These are phyloP conservation scores for Scytalidium sp. DNA, from an alignment of 2,329 filamentous ascomycete genomes.

Conservation along the genomic window DNA sequence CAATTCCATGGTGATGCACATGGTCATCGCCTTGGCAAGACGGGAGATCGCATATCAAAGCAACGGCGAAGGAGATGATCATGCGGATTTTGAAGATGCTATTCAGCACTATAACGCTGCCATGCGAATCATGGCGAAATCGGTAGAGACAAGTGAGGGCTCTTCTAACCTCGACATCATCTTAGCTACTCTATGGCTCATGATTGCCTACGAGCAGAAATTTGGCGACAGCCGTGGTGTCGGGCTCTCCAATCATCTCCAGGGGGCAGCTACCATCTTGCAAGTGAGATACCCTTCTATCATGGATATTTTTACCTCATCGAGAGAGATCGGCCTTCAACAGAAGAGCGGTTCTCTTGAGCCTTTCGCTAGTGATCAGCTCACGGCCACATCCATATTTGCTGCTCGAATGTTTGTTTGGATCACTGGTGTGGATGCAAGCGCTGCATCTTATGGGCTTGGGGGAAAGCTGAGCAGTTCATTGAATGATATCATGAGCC, in stretches of 20 bases:
- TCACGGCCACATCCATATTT: slow-evolving; percentile 27
- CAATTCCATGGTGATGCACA: slow-evolving; percentile 34
- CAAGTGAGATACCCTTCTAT: slow-evolving; percentile 16
- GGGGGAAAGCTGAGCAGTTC: slow-evolving; percentile 30
- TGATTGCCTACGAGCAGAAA: slow-evolving; percentile 36
- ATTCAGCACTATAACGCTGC: slow-evolving; percentile 30
- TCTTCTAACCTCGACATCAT: slow-evolving; percentile 28
- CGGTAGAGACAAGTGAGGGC: slow-evolving; percentile 17
- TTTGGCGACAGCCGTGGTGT: slow-evolving; percentile 31
- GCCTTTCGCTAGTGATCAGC: neutral
- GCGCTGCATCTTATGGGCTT: slow-evolving; percentile 28
- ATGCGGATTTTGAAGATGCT: slow-evolving; percentile 11
- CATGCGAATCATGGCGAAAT: slow-evolving; percentile 28
- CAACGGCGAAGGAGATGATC: slow-evolving; percentile 7
- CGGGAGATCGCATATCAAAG: slow-evolving; percentile 28
- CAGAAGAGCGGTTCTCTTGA: too few species aligned
- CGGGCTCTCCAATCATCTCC: slow-evolving; percentile 30
- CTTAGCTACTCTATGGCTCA: slow-evolving; percentile 30
- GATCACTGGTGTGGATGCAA: slow-evolving; percentile 29
- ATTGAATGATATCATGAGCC: slow-evolving; percentile 18
- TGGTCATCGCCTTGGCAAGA: slow-evolving; percentile 30
- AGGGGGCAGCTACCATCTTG: slow-evolving; percentile 29
- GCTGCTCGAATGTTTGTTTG: slow-evolving; percentile 32
- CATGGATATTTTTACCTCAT: slow-evolving; percentile 5
- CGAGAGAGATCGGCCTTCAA: neutral